Evolutionary conservation across 2,329 filamentous ascomycete species (phyloP), one percentile per base, ranked within the genome.

Genomic region (Fusarium pseudocircinatum): DNA sequence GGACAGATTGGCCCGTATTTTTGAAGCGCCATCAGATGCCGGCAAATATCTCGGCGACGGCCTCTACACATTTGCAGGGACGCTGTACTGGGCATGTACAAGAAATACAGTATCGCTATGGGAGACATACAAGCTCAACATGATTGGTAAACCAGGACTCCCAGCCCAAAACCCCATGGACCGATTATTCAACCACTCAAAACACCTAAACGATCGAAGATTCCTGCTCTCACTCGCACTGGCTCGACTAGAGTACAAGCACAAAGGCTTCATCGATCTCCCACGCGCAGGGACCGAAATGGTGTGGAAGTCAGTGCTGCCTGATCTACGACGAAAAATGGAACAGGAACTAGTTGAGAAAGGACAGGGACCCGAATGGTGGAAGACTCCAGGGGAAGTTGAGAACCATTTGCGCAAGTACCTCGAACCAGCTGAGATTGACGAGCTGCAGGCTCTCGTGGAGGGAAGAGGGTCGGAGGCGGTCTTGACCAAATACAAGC

Each of bases 71-170:
- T 64, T 78, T 22, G 66, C 75, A 0, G 75, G 74, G 14, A 72
- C 75, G 2, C n/a, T 78, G 1, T 78, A 78, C 39, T 78, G 77
- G 77, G 75, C 75, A 7, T 74, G 70, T 36, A 71, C 65, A 7
- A 67, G 65, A 34, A 68, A 75, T 18, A 75, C 73, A 1, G 72
- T 78, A 12, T 63, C 69, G 10, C 36, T 78, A 1, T 78, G 77
- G 77, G 74, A 70, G 43, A 68, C 56, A 18, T 60, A 74, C 43
- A 63, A 74, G 32, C 42, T 70, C 22, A 69, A 75, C 32, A 52
- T 63, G 36, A 34, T 60, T 3, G 59, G 66, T 4, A 62, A 47
- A 46, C 59, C 60, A 4, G 56, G 53, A 7, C 37, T 28, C 1
- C 59, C 70, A 4, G 59, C 53, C 7, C 49, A 54, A 40, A 66